Evolutionary conservation across 495 filamentous ascomycete genomes (phyloP).

Genomic region (Penicillium canariense): DNA sequence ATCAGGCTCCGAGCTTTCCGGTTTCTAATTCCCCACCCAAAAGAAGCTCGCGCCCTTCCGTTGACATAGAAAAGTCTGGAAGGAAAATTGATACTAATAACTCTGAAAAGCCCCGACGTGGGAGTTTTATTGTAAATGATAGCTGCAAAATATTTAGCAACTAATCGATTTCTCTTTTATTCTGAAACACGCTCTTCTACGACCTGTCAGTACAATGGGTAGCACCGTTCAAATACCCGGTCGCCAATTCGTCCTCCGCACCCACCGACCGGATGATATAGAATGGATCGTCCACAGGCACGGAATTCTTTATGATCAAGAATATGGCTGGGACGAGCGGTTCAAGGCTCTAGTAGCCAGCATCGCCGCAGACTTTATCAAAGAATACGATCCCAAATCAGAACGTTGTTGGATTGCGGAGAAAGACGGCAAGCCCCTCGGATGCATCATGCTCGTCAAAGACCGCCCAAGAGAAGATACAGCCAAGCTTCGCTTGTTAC

Average conservation of each 20-base stretch:
- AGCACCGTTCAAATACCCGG: background rate
- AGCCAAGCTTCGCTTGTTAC: slow-evolving; percentile 28
- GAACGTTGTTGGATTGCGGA: slow-evolving; percentile 37
- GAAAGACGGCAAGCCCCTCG: slow-evolving; percentile 21
- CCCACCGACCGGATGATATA: slow-evolving; percentile 28
- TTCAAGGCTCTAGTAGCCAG: slow-evolving; percentile 27
- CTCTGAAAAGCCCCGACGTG: background rate
- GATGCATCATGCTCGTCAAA: slow-evolving; percentile 31
- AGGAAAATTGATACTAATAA: background rate
- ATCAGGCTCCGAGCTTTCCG: background rate
- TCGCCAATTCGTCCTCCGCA: slow-evolving; percentile 12
- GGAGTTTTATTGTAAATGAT: too few species aligned
- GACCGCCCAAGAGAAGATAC: slow-evolving; percentile 13
- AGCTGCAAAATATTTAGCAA: background rate
- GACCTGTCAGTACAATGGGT: slow-evolving; percentile 4
- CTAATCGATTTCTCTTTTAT: background rate
- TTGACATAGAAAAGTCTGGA: slow-evolving; percentile 7
- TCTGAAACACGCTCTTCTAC: background rate
- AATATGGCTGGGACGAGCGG: slow-evolving; percentile 23
- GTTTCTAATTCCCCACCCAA: background rate
- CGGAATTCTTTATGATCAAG: slow-evolving; percentile 23
- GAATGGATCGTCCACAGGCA: slow-evolving; percentile 29
- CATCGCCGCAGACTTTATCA: slow-evolving; percentile 27
- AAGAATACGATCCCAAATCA: slow-evolving; percentile 17
- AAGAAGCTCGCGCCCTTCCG: slow-evolving; percentile 4